Conservation (phyloP, 202 grass and related monocot genomes). For the Dendrocalamus latiflorus region DNA sequence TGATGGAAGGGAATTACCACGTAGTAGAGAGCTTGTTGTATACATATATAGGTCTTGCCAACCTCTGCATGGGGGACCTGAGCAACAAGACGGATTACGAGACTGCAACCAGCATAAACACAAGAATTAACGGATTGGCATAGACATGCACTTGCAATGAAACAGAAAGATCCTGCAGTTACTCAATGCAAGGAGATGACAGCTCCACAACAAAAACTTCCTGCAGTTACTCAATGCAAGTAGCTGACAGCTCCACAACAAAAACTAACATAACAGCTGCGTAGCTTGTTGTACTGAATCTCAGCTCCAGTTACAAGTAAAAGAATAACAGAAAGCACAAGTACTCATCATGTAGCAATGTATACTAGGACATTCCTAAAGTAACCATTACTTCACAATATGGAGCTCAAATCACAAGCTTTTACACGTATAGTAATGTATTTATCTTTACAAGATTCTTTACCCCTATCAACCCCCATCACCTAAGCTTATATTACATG, state of each 20-base stretch:
- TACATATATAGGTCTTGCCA: too few relatives aligned
- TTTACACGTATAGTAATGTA: constrained; percentile 46
- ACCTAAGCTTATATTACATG: constrained; percentile 63
- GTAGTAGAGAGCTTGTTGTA: too few relatives aligned
- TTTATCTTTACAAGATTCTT: constrained; percentile 82
- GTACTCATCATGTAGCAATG: too few relatives aligned
- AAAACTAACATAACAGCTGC: background rate
- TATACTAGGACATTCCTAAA: too few relatives aligned
- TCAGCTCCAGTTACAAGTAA: background rate
- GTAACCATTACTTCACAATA: constrained; percentile 41
- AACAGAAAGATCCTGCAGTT: background rate
- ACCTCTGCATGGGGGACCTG: too few relatives aligned
- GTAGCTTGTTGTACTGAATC: background rate
- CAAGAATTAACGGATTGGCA: background rate
- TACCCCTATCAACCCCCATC: constrained; percentile 54
- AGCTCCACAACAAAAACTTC: background rate
- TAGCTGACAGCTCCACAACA: background rate
- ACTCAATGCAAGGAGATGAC: background rate
- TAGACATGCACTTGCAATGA: background rate
- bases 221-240: background rate
- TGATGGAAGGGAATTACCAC: too few relatives aligned
- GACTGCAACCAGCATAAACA: background rate
- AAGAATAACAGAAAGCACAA: too few relatives aligned
- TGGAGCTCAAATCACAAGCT: constrained; percentile 39
- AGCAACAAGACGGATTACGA: background rate